Base-by-base conservation (phyloP, 257 asterid genomes). In the Leptodermis oblonga region DNA sequence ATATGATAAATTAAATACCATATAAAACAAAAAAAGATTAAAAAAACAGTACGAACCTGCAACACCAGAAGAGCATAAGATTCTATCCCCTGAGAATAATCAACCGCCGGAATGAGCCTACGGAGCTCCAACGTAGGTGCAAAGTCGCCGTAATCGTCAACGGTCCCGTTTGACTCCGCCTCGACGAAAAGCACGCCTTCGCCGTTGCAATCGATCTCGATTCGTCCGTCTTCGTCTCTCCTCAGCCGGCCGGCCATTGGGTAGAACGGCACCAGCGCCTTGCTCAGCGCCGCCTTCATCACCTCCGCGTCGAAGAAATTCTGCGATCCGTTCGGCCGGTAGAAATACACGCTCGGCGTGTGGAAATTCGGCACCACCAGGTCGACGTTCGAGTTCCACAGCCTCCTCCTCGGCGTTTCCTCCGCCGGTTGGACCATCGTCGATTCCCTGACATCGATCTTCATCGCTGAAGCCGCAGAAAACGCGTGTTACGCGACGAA, bases 381-480 rank as follows among this genome's bases (percentile, higher is more conserved):
- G 71, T 93, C 99, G 11, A 93, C 95, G 88, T 90, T 90, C 51
- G 99, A 90, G 82, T 93, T 93, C 99, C 99, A 93, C 28, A 93
- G 85, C 70, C 79, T 76, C 71, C 74, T 62, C 62, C 52, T 6
- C 46, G 96, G 96, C 71, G 88, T 88, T 78, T 79, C 86, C 79
- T 76, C 74, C 52, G 90, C 84, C 33, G 99, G 99, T 75, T 77
- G 64, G 76, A 93, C 99, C 87, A 93, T 63, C 70, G 88, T 82
- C 66, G 99, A 86, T 1, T 82, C 80, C 54, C 63, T 83, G 69
- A 88, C 84, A 3, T 62, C 72, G 83, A 90, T 90, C 54, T 78
- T 89, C 97, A 93, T 78, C 58, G 54, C 20, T 20, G 51, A 4
- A 18, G 53, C 53, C 10, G 56, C 26, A 51, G n/a, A 51, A 51